Percentiles rank a stretch among this genome's conserved stretches.
Conservation (phyloP, 768 basidiomycete species). For the Nevesoporus exiguus region DNA sequence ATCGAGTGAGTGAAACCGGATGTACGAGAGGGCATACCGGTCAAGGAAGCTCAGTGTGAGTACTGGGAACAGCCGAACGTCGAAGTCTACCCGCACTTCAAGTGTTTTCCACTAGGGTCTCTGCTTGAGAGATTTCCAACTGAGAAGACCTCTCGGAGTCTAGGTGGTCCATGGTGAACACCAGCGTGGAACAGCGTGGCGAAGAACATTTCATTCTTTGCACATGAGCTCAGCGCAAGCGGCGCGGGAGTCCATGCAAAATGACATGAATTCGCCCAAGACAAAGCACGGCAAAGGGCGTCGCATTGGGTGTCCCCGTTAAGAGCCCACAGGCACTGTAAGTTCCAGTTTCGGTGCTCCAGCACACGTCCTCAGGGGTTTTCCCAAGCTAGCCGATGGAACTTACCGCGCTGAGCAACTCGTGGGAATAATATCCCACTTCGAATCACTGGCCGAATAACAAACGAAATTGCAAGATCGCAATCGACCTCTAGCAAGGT, state of each 20-base stretch:
- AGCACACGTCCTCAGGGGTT: neutral
- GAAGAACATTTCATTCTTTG: neutral
- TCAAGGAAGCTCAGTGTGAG: constrained; percentile 42
- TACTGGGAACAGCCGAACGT: constrained; percentile 37
- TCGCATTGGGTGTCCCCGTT: neutral
- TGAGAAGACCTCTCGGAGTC: neutral
- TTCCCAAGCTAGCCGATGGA: neutral
- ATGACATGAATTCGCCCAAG: neutral
- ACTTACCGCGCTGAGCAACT: neutral
- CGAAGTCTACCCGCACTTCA: constrained; percentile 16
- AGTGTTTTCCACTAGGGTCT: neutral
- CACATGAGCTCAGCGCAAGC: neutral
- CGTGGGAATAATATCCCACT: constrained; percentile 23
- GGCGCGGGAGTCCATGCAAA: constrained; percentile 3
- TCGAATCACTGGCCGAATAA: neutral
- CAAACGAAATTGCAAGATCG: neutral
- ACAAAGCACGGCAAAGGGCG: neutral
- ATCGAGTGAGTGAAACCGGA: neutral
- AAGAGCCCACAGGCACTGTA: neutral
- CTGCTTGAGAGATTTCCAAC: neutral
- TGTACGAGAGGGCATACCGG: constrained; percentile 22
- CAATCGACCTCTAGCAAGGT: constrained; percentile 7
- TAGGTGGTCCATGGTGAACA: constrained; percentile 6
- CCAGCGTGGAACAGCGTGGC: neutral
- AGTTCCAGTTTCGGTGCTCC: neutral